A percentile compares a stretch with the other conserved stretches of the same genome.
phyloP scores from a whole-genome alignment of 1,139 yeast species.

The Geotrichum citri-aurantii region DNA sequence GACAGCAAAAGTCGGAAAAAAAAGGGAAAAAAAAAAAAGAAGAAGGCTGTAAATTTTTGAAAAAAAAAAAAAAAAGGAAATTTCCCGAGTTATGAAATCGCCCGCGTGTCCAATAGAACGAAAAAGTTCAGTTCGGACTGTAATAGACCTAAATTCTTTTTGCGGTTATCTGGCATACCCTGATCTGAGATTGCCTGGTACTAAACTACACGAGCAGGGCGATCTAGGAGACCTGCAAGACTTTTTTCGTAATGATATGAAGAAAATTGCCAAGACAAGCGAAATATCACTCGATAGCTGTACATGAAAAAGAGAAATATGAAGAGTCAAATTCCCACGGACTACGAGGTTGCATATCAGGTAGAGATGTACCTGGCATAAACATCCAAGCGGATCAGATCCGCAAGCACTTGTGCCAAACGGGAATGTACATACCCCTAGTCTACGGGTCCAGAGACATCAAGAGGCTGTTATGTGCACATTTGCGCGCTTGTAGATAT shows the following conservation, averaged over 20 bases:
- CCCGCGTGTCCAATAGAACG: background rate
- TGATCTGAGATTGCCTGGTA: no score
- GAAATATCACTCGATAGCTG: background rate
- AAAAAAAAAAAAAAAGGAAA: background rate
- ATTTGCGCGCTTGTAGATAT: background rate
- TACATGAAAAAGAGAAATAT: background rate
- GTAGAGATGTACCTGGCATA: background rate
- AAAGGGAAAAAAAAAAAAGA: background rate
- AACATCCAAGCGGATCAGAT: background rate
- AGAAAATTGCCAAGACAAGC: background rate
- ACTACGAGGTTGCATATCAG: background rate
- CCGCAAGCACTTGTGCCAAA: background rate
- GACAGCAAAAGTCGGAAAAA: background rate
- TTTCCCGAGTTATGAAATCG: background rate
- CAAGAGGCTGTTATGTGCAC: background rate
- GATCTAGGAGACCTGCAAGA: no score
- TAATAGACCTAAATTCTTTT: no score
- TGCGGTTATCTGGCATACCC: no score
- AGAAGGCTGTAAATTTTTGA: background rate
- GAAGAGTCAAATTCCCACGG: background rate
- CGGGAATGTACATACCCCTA: background rate
- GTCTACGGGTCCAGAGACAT: background rate
- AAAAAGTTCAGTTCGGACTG: background rate
- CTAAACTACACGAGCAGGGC: no score
- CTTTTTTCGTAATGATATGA: no score